Percentiles rank a stretch among this genome's conserved stretches.
These are phyloP conservation scores for Leishmania martiniquensis DNA, from an alignment of 208 protist genomes.

Conservation along the genomic window DNA sequence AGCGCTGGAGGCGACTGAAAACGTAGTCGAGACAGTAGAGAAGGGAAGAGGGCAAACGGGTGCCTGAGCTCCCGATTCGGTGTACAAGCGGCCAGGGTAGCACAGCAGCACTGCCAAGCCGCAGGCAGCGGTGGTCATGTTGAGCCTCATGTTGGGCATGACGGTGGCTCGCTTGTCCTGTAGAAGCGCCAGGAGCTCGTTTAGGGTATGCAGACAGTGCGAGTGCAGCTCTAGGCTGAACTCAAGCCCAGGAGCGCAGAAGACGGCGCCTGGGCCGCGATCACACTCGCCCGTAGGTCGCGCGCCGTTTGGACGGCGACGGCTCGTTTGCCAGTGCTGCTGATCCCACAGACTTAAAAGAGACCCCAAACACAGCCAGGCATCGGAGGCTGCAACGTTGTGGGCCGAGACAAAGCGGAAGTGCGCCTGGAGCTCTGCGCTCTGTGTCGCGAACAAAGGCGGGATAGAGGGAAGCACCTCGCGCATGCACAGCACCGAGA, in stretches of 20 bases:
- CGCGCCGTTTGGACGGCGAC: not conserved
- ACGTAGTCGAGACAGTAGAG: not conserved
- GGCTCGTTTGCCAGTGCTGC: slow-evolving; percentile 11
- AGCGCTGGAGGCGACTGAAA: slow-evolving; percentile 12
- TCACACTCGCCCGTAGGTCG: not conserved
- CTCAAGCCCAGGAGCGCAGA: not conserved
- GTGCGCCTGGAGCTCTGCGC: not conserved
- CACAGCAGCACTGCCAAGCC: slow-evolving; percentile 23
- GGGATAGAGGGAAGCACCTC: slow-evolving; percentile 10
- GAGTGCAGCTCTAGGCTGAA: not conserved
- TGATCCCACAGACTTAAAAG: slow-evolving; percentile 31
- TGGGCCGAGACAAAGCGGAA: slow-evolving; percentile 7
- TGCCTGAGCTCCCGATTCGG: not conserved
- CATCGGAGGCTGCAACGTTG: slow-evolving; percentile 30
- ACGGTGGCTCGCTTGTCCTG: slow-evolving; percentile 11
- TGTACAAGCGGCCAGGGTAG: not conserved
- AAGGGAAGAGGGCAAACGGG: not conserved
- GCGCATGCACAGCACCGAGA: slow-evolving; percentile 21
- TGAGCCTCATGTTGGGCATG: slow-evolving; percentile 17
- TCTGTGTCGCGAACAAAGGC: no score
- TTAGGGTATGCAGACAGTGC: slow-evolving; percentile 1
- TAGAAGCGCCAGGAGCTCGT: slow-evolving; percentile 16
- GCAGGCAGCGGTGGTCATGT: slow-evolving; percentile 27
- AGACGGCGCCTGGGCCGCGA: slow-evolving; percentile 1
- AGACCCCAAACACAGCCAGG: slow-evolving; percentile 29